Percentiles rank a stretch among this genome's conserved stretches.
These are phyloP conservation scores for Flaveria trinervia DNA, from an alignment of 129 eudicot genomes.

Conservation along the genomic window DNA sequence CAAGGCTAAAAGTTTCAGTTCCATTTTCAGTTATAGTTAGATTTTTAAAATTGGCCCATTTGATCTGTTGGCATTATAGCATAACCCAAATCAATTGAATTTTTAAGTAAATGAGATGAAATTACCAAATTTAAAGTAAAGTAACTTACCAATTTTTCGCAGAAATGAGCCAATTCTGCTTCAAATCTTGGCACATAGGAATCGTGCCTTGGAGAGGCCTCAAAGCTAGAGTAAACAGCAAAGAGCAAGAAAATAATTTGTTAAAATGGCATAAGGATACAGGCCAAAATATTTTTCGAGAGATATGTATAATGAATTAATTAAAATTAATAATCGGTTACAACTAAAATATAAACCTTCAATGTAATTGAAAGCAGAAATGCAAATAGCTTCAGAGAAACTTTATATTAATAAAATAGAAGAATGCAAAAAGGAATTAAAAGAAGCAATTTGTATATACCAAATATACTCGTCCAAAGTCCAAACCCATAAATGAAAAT, in stretches of 20 bases:
- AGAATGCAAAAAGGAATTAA: neutral
- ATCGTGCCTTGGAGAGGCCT: slow-evolving; percentile 92
- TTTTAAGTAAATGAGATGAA: neutral
- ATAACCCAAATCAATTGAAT: neutral
- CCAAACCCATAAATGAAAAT: neutral
- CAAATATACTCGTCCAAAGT: neutral
- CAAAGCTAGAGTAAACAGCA: slow-evolving; percentile 59
- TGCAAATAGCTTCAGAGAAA: neutral
- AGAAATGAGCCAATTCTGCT: slow-evolving; percentile 94
- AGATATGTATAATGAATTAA: slow-evolving; percentile 9
- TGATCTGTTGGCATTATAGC: neutral
- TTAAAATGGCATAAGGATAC: slow-evolving; percentile 1
- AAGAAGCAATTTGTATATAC: neutral
- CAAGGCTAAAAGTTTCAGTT: neutral
- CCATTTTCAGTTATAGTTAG: neutral
- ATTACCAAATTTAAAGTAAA: neutral
- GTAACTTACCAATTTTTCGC: slow-evolving; percentile 84
- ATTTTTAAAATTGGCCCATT: neutral
- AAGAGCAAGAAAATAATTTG: neutral
- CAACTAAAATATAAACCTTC: neutral
- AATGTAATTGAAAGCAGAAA: neutral
- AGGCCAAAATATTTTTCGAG: neutral
- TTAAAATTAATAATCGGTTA: neutral
- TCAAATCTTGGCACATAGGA: slow-evolving; percentile 89
- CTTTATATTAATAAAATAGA: neutral